Evolutionary conservation across 2,329 filamentous ascomycete species (phyloP).

Genomic region (Davidsoniella eucalypti): DNA sequence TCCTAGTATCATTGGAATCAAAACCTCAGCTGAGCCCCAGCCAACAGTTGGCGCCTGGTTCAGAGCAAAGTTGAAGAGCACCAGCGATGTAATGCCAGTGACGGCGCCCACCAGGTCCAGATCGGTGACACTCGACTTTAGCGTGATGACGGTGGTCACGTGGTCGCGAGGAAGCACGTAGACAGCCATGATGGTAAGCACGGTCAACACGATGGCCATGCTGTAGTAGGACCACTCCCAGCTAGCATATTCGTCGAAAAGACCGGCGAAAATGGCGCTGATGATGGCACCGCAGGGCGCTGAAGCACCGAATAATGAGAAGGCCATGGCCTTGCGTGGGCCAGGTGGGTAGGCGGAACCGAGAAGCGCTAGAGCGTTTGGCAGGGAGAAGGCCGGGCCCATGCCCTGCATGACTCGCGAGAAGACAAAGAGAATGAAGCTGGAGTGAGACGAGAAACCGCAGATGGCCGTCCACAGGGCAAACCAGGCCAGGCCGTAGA

Average conservation of each 20-base stretch:
- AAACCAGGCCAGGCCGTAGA: constrained; percentile 39
- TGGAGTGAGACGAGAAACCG: constrained; percentile 28
- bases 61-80: constrained; percentile 51
- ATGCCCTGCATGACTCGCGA: constrained; percentile 41
- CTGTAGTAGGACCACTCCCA: constrained; percentile 35
- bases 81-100: constrained; percentile 35
- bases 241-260: constrained; percentile 24
- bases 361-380: constrained; percentile 47
- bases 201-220: constrained; percentile 18
- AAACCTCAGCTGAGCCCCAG: constrained; percentile 40
- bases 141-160: background rate
- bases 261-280: constrained; percentile 25
- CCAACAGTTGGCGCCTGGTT: constrained; percentile 45
- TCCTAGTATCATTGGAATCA: constrained; percentile 39
- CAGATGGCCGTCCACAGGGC: constrained; percentile 33
- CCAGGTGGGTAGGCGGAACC: constrained; percentile 41
- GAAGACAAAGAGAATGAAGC: constrained; percentile 23
- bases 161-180: constrained; percentile 21
- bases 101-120: constrained; percentile 25
- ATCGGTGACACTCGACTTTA: background rate
- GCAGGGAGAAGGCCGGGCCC: constrained; percentile 45
- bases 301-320: constrained; percentile 32
- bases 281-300: constrained; percentile 30
- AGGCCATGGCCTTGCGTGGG: constrained; percentile 41
- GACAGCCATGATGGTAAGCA: constrained; percentile 19